Evolutionary conservation across 1,284 basidiomycete genomes (phyloP).

Genomic region (Irpex sp.): DNA sequence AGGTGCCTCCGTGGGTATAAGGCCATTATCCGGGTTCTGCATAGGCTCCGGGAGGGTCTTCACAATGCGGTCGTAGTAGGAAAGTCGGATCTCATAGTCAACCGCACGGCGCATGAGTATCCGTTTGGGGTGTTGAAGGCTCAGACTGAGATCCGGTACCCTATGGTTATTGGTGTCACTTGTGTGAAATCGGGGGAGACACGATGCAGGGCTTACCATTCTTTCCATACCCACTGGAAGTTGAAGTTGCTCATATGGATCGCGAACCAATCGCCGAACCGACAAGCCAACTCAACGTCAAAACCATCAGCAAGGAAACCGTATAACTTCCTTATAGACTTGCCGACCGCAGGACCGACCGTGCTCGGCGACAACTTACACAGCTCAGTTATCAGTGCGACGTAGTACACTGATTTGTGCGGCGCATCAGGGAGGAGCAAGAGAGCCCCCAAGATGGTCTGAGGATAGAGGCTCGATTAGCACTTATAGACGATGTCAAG

Average conservation of each 20-base stretch:
- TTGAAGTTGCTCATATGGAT: conserved; percentile 97
- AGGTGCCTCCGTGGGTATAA: conserved; percentile 75
- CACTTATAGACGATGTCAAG: neutral
- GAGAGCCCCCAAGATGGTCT: conserved; percentile 76
- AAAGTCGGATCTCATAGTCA: conserved; percentile 88
- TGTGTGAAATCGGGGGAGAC: neutral
- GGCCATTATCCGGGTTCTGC: conserved; percentile 59
- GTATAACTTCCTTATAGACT: conserved; percentile 90
- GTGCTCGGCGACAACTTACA: conserved; percentile 90
- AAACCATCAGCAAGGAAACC: conserved; percentile 72
- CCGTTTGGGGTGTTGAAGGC: conserved; percentile 78
- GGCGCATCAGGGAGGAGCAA: conserved; percentile 77
- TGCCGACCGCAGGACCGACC: conserved; percentile 94
- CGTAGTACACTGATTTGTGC: conserved; percentile 85
- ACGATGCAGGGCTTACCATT: conserved; percentile 66
- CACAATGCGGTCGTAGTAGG: conserved; percentile 92
- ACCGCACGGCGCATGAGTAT: conserved; percentile 86
- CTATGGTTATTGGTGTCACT: conserved; percentile 37
- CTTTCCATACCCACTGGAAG: conserved; percentile 99
- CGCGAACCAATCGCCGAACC: conserved; percentile 94
- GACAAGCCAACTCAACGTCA: conserved; percentile 78
- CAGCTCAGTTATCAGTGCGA: conserved; percentile 87
- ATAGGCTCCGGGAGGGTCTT: conserved; percentile 86
- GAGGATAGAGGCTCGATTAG: conserved; percentile 1
- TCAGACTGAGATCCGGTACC: conserved; percentile 80